phyloP scores from a whole-genome alignment of 768 basidiomycete species.

The Dioszegia aurantiaca region DNA sequence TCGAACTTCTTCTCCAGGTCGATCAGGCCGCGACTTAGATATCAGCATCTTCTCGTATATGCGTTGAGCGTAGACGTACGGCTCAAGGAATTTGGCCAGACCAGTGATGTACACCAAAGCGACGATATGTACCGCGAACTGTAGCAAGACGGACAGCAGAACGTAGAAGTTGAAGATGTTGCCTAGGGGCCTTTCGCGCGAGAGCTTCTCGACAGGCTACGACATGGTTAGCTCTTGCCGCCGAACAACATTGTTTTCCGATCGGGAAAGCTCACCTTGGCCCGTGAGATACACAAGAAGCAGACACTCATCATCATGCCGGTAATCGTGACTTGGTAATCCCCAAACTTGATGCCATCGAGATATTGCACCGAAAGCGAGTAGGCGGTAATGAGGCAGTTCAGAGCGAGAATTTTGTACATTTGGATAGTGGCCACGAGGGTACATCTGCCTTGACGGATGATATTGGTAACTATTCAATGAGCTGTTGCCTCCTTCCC shows the following conservation, averaged over 20 bases:
- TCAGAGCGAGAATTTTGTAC: constrained; percentile 98
- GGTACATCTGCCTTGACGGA: constrained; percentile 96
- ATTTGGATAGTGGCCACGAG: constrained; percentile 98
- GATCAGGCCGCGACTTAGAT: constrained; percentile 53
- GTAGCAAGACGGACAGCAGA: constrained; percentile 80
- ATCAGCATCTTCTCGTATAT: not conserved
- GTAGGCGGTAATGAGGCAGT: constrained; percentile 98
- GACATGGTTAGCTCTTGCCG: too few relatives aligned
- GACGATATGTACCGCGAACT: constrained; percentile 89
- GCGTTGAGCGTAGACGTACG: constrained; percentile 52
- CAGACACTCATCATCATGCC: constrained; percentile 98
- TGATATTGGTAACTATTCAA: constrained; percentile 84
- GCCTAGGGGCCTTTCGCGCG: constrained; percentile 83
- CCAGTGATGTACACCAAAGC: constrained; percentile 90
- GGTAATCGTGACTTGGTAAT: constrained; percentile 95
- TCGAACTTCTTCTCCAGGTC: constrained; percentile 96
- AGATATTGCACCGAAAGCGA: constrained; percentile 95
- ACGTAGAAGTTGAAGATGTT: constrained; percentile 98
- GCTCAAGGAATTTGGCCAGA: constrained; percentile 71
- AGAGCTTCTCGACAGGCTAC: constrained; percentile 94
- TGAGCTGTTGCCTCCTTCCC: not conserved
- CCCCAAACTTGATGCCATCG: constrained; percentile 98
- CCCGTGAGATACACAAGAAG: constrained; percentile 95
- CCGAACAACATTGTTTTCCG: too few relatives aligned
- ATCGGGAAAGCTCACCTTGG: constrained; percentile 64